Percentiles rank a stretch among this genome's conserved stretches.
Evolutionary conservation across 352 stramenopile genomes (phyloP).

Genomic region (Globisporangium paddicum): DNA sequence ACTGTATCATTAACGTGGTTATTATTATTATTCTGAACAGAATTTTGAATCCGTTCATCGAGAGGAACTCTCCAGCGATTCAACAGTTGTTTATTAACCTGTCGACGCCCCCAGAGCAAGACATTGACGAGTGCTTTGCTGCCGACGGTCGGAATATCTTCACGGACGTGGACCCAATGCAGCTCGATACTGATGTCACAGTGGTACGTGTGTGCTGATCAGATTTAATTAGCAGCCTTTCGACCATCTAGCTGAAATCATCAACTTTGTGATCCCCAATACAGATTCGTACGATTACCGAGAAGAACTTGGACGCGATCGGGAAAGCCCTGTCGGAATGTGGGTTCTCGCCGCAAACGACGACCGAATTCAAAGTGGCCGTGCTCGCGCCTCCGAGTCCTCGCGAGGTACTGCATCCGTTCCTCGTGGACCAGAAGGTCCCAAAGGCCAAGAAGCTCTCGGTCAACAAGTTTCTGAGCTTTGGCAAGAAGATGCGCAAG

Average conservation of each 20-base stretch:
- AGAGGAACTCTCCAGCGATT: constrained; percentile 72
- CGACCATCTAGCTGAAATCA: constrained; percentile 36
- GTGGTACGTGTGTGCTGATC: constrained; percentile 32
- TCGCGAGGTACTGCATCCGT: constrained; percentile 14
- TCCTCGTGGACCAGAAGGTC: constrained; percentile 35
- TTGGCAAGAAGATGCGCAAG: constrained; percentile 55
- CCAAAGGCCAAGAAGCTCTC: constrained; percentile 63
- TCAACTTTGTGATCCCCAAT: constrained; percentile 10
- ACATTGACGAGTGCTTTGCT: constrained; percentile 77
- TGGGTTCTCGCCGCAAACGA: constrained; percentile 32
- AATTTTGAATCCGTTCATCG: constrained; percentile 85
- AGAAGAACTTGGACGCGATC: constrained; percentile 76
- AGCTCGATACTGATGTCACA: constrained; percentile 49
- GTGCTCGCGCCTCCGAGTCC: constrained; percentile 27
- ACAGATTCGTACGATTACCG: constrained; percentile 57
- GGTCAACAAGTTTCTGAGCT: constrained; percentile 73
- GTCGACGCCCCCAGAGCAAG: constrained; percentile 49
- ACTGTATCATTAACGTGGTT: neutral
- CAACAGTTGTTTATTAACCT: constrained; percentile 71
- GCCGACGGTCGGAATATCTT: constrained; percentile 73
- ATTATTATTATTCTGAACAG: constrained; percentile 16
- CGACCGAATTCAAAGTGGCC: constrained; percentile 48
- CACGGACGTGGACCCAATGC: constrained; percentile 42
- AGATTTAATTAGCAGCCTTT: constrained; percentile 46
- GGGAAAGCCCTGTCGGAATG: constrained; percentile 51